phyloP scores from a whole-genome alignment of 169 alveolate species.

The Perkinsus chesapeaki region DNA sequence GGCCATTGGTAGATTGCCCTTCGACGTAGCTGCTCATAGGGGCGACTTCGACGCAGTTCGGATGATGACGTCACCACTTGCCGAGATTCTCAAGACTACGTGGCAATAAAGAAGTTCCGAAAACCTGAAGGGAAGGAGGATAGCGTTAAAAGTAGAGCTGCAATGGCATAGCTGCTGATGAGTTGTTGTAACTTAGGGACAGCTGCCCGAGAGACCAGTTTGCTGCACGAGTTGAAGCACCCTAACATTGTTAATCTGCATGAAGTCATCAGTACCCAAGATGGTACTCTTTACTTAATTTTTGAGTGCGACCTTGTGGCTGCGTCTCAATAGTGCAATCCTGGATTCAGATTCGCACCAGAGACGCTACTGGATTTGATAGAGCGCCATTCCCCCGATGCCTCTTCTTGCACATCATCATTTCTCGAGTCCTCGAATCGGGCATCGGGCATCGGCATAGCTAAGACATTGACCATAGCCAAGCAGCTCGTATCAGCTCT shows the following conservation, averaged over 20 bases:
- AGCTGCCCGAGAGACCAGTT: slow-evolving; percentile 94
- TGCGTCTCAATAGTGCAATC: neutral
- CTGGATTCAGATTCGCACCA: neutral
- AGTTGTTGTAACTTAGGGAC: slow-evolving; percentile 57
- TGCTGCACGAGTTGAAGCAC: slow-evolving; percentile 92
- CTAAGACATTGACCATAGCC: neutral
- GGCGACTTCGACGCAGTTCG: too few species aligned
- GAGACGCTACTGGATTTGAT: neutral
- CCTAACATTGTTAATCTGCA: slow-evolving; percentile 87
- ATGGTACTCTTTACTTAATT: neutral
- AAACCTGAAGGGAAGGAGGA: slow-evolving; percentile 94
- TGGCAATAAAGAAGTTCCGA: slow-evolving; percentile 93
- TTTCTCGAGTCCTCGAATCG: neutral
- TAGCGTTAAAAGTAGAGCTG: slow-evolving; percentile 42
- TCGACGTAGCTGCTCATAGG: too few species aligned
- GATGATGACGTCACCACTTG: too few species aligned
- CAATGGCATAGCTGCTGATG: neutral
- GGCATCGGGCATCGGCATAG: neutral
- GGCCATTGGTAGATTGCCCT: too few species aligned
- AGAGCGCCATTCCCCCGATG: neutral
- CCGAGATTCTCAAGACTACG: too few species aligned
- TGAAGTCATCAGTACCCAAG: slow-evolving; percentile 44
- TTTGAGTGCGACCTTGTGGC: neutral
- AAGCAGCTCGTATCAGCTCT: slow-evolving; percentile 18
- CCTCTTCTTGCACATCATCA: neutral